Conservation (phyloP, 2,329 filamentous ascomycete genomes). For the Parascedosporium putredinis region DNA sequence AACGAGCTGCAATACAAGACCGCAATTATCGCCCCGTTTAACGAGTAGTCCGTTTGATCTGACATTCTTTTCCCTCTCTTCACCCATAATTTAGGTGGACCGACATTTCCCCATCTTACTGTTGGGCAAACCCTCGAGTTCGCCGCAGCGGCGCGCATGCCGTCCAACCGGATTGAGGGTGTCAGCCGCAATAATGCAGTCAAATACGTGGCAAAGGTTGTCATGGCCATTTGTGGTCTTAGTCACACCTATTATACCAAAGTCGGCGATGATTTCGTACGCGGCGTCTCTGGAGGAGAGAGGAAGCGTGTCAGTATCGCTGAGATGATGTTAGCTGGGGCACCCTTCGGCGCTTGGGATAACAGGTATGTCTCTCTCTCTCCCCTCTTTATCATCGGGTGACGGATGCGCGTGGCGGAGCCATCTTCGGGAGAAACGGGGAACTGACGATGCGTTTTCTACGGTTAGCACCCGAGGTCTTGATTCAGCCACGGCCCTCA, state of each 20-base stretch:
- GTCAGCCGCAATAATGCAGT: slow-evolving; percentile 51
- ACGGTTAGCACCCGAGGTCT: slow-evolving; percentile 56
- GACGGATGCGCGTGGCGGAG: no score
- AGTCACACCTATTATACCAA: slow-evolving; percentile 63
- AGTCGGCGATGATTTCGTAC: slow-evolving; percentile 64
- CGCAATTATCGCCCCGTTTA: no score
- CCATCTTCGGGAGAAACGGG: no score
- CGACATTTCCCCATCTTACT: slow-evolving; percentile 70
- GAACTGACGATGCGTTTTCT: not conserved
- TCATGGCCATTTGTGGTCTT: slow-evolving; percentile 63
- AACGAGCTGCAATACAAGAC: no score
- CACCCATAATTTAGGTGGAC: slow-evolving; percentile 32
- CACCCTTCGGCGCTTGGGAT: slow-evolving; percentile 53
- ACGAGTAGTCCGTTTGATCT: no score
- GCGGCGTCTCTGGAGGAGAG: slow-evolving; percentile 62
- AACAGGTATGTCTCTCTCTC: slow-evolving; percentile 36
- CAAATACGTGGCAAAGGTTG: slow-evolving; percentile 52
- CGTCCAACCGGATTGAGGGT: slow-evolving; percentile 51
- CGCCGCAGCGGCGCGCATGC: slow-evolving; percentile 58
- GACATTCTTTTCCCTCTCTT: no score
- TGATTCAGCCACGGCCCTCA: slow-evolving; percentile 62
- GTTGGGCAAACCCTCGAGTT: slow-evolving; percentile 67
- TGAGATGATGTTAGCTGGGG: slow-evolving; percentile 59
- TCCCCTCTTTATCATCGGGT: not conserved
- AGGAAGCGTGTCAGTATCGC: slow-evolving; percentile 74